Percentiles rank a stretch among this genome's conserved stretches.
Evolutionary conservation across 139 green algal species (phyloP).

Genomic region (Auxenochlorella pyrenoidosa): DNA sequence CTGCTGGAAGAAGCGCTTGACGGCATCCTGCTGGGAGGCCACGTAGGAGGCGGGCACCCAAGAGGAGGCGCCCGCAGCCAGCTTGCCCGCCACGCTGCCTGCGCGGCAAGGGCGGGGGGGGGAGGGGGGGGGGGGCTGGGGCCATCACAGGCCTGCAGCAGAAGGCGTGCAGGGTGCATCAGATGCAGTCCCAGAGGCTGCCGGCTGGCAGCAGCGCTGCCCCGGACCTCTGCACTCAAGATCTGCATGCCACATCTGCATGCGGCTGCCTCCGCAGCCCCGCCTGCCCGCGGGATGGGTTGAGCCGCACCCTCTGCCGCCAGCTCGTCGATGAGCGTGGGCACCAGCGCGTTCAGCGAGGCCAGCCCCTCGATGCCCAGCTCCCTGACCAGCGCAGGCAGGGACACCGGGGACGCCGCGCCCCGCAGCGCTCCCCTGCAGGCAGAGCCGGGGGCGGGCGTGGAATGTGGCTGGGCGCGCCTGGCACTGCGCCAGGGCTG

Average conservation of each 20-base stretch:
- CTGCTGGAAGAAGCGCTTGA: conserved; percentile 82
- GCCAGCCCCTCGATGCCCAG: conserved; percentile 45
- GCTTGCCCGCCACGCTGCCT: conserved; percentile 64
- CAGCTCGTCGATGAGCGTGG: conserved; percentile 59
- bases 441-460: conserved; percentile 45
- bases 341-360: conserved; percentile 35
- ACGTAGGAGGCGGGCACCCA: conserved; percentile 79
- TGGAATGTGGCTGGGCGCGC: background rate
- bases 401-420: conserved; percentile 50
- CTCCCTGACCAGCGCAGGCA: conserved; percentile 52
- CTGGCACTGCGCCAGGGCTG: background rate
- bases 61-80: conserved; percentile 68
- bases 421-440: conserved; percentile 82
- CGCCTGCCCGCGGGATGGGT: too few species aligned
- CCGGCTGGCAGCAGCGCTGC: too few species aligned
- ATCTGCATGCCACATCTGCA: too few species aligned
- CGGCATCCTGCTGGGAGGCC: conserved; percentile 68
- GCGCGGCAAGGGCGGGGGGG: background rate
- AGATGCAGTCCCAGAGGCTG: background rate
- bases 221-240: too few species aligned
- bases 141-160: too few species aligned
- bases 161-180: background rate
- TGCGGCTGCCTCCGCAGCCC: too few species aligned
- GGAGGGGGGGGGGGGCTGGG: background rate
- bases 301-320: conserved; percentile 50